Base-by-base conservation (phyloP, 352 stramenopile genomes). In the Phytophthora fragariaefolia region DNA sequence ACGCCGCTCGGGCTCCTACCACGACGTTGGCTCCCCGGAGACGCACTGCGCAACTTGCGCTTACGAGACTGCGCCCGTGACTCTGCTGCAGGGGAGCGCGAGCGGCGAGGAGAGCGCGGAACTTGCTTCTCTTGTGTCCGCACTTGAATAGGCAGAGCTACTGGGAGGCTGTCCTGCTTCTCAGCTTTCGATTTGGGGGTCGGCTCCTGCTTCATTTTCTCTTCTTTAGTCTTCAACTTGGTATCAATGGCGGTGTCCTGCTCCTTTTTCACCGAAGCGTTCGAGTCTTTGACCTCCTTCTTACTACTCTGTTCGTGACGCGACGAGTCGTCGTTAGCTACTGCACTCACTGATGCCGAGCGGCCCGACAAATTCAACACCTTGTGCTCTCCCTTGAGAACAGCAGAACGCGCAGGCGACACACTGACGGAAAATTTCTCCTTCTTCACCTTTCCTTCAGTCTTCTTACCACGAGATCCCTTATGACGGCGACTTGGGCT, bases 301-400 rank as follows among this genome's bases (percentile, higher is more conserved):
- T 63, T 48, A 3, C 27, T 53, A 3, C 18, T 17, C 17, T 32
- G 17, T 34, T 48, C 54, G 6, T 13, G 6, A 10, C 18, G 6
- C 24, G 43, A 56, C 28, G 55, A 57, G 3, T 63, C 58, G 23
- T 58, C 50, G 28, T 53, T 73, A 13, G 54, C 34, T 58, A 76
- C 49, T 9, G 53, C 71, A 30, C 18, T 61, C 18, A 67, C 48
- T 2, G 70, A 71, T 4, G 53, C 45, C 17, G 62, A 72, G 36
- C 43, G 53, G 13, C 53, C 58, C 20, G 61, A 70, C 28, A 78
- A 43, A 28, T 78, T 71, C 54, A 75, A 55, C 17, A 78, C 48
- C 58, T 76, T 79, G 30, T 57, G 63, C 47, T 79, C 67, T 27
- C 67, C 67, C 34, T 79, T 76, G n/a, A 50, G 53, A 34, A 74